phyloP scores from a whole-genome alignment of 768 basidiomycete species.

The Daedaleopsis sinensis region DNA sequence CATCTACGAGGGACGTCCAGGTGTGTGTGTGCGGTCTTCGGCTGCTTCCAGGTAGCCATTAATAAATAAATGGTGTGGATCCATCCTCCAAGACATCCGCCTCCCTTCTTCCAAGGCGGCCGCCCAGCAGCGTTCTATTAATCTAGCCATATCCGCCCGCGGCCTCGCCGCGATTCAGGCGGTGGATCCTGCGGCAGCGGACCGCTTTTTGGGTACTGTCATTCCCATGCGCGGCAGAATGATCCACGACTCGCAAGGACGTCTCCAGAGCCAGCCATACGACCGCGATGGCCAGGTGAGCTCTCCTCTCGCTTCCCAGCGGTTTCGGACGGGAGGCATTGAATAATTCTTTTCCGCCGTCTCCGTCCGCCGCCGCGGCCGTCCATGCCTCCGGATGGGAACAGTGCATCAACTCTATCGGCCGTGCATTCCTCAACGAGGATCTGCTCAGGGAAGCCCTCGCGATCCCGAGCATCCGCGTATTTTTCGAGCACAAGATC shows the following conservation, averaged over 20 bases:
- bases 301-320: constrained; percentile 16
- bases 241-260: constrained; percentile 82
- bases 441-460: constrained; percentile 78
- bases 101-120: constrained; percentile 67
- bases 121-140: constrained; percentile 86
- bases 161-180: constrained; percentile 87
- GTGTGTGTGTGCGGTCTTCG: constrained; percentile 44
- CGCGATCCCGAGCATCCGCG: constrained; percentile 59
- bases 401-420: constrained; percentile 93
- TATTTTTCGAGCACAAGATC: constrained; percentile 85
- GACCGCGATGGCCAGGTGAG: constrained; percentile 87
- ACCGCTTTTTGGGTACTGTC: constrained; percentile 71
- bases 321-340: constrained; percentile 1
- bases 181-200: constrained; percentile 71
- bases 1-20: constrained; percentile 79
- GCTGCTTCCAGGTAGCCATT: constrained; percentile 11
- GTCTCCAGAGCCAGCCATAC: constrained; percentile 82
- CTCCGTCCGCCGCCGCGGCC: constrained; percentile 12
- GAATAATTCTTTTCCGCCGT: constrained; percentile 5
- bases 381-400: neutral
- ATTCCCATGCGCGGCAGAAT: constrained; percentile 97
- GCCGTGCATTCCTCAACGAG: constrained; percentile 86
- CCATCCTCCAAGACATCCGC: constrained; percentile 61
- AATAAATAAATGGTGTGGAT: constrained; percentile 14
- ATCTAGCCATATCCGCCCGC: constrained; percentile 92